Base-by-base conservation (phyloP, 2,329 filamentous ascomycete species). In the Ophiostoma piceae region DNA sequence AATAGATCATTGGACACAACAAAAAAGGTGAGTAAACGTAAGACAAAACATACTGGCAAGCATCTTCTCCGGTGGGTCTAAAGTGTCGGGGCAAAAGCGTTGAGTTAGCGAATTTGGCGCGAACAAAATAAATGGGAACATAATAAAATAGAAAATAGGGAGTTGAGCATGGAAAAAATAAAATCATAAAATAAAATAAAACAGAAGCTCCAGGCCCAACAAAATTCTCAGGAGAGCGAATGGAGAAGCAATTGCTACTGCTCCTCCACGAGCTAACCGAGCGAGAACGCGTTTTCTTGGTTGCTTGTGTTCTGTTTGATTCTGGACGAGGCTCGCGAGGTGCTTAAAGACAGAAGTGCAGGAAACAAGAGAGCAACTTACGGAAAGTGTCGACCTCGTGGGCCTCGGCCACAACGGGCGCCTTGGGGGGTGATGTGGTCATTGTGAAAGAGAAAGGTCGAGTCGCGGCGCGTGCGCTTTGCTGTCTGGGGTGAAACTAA, bases 341-440 rank as follows among this genome's bases (percentile, higher is more conserved):
- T 26, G 66, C 67, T 69, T 69, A 64, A 70, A 71, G 67, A 16
- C 22, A 35, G 41, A 62, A 8, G 35, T 1, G 64, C 5, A 16
- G 16, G n/a, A 19, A 51, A 6, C 19, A 51, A 5, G 16, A 14
- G 66, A 3, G 43, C 11, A 67, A 74, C 87, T 84, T 80, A 89
- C 87, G 86, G 77, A 83, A 92, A 26, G 90, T 93, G 79, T 92
- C 88, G 75, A 92, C 90, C 77, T 88, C 81, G 79, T 92, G 90
- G 76, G 90, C 90, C 83, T 93, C 91, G 72, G 84, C 84, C 76
- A 93, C 90, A 76, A 91, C 88, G 66, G 84, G 85, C 74, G 75
- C 77, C 78, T 82, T 84, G 76, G 79, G 68, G 51, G 71, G 66
- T 29, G 74, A 71, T 79, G 79, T 73, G 76, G 77, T 81, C 84